phyloP scores from a whole-genome alignment of 306 rosid genomes.

The Amphicarpaea edgeworthii region DNA sequence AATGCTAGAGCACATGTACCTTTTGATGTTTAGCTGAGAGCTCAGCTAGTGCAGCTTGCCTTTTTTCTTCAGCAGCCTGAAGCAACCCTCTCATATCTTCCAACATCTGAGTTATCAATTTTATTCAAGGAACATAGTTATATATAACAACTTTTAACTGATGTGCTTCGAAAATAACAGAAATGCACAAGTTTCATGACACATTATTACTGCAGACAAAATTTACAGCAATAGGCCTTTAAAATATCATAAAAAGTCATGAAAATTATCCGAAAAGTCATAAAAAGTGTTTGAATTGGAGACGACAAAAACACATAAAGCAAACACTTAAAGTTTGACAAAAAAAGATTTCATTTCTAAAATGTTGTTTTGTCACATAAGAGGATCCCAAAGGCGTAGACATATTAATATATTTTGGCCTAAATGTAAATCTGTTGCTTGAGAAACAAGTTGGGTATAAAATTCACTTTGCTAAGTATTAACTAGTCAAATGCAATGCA shows the following conservation, averaged over 20 bases:
- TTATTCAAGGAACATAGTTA: constrained; percentile 44
- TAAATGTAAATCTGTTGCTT: constrained; percentile 22
- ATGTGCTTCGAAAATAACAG: constrained; percentile 25
- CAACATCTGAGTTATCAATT: constrained; percentile 66
- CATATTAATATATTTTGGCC: constrained; percentile 35
- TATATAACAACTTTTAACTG: constrained; percentile 14
- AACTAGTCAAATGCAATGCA: constrained; percentile 11
- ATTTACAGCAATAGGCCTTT: constrained; percentile 5
- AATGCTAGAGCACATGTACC: constrained; percentile 55
- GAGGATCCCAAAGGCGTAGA: constrained; percentile 32
- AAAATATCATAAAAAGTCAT: constrained; percentile 18
- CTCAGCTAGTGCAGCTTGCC: constrained; percentile 84
- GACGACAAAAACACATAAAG: constrained; percentile 34
- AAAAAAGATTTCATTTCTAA: constrained; percentile 28
- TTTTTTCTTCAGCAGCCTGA: constrained; percentile 91
- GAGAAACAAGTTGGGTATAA: constrained; percentile 32
- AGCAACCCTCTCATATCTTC: constrained; percentile 83
- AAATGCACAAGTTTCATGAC: constrained; percentile 19
- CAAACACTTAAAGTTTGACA: constrained; percentile 35
- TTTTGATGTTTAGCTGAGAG: constrained; percentile 92
- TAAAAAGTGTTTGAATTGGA: constrained; percentile 29
- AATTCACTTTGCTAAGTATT: background rate
- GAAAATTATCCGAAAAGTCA: constrained; percentile 10
- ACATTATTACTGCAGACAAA: constrained; percentile 12
- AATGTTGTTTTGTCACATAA: constrained; percentile 8